Evolutionary conservation across 2,329 filamentous ascomycete genomes (phyloP), one percentile per base, ranked within the genome.

Genomic region (Akanthomyces dipterigenus): DNA sequence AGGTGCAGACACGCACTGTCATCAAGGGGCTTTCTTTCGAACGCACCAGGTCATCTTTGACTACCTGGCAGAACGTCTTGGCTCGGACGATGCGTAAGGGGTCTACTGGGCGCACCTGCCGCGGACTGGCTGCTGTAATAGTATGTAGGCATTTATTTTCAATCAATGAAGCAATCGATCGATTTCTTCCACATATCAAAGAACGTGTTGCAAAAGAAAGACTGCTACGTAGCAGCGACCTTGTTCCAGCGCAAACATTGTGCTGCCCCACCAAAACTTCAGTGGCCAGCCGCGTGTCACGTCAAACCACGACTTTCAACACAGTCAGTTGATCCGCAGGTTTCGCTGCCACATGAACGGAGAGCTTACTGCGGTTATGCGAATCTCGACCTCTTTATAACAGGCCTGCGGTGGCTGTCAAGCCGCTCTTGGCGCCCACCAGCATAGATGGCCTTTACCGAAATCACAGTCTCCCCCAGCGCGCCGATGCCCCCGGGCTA

Each of bases 401-500:
- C 2, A 48, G n/a, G 34, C n/a, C 40, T 12, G n/a, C 9, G 55
- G 28, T 57, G 43, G 43, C 20, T 22, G 55, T 22, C 43, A 40
- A 49, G 28, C 40, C 24, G n/a, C 20, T 45, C 43, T 38, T 46
- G 40, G 22, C 31, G 20, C 31, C 54, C 28, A 45, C 36, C 57
- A 46, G 38, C 45, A 54, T 2, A 48, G 8, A 61, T 61, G 58
- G 50, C 43, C 7, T 20, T 26, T 14, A 11, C 16, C 12, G 70
- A 72, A 42, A 63, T 63, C 20, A 61, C 61, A 14, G 70, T 74
- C 34, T 59, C 57, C 3, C 55, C 63, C n/a, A 45, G 62, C 42
- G 62, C 67, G 8, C 72, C 71, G 2, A 69, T 78, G 65, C 76
- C 77, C 3, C 58, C 57, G 3, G 72, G 74, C 9, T 81, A 80